These are phyloP conservation scores for Tillandsia leiboldiana DNA, from an alignment of 176 grass and related monocot genomes.

Conservation along the genomic window DNA sequence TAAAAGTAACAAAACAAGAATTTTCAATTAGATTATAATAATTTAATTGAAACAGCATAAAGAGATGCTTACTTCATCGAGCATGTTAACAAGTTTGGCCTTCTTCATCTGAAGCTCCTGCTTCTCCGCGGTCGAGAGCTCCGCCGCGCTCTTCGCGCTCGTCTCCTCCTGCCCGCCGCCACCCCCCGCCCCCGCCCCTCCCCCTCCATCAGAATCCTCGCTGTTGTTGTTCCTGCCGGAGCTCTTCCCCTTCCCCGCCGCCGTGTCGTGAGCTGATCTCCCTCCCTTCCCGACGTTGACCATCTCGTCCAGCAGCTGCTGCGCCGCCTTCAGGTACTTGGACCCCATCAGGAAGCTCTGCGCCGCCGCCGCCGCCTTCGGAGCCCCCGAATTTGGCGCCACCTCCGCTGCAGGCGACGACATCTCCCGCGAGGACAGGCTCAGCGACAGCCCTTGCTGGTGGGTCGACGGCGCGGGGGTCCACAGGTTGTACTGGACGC, in stretches of 20 bases:
- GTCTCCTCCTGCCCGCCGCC: slow-evolving; percentile 10
- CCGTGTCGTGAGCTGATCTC: slow-evolving; percentile 19
- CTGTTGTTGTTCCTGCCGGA: neutral
- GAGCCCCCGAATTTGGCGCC: slow-evolving; percentile 4
- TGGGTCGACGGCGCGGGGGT: neutral
- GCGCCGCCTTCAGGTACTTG: slow-evolving; percentile 81
- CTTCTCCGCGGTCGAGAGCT: slow-evolving; percentile 79
- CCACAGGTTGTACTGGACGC: slow-evolving; percentile 59
- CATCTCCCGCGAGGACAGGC: slow-evolving; percentile 71
- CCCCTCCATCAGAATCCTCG: slow-evolving; percentile 10
- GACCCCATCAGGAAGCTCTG: slow-evolving; percentile 76
- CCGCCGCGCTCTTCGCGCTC: neutral
- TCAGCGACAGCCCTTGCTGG: slow-evolving; percentile 66
- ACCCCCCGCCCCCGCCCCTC: slow-evolving; percentile 37
- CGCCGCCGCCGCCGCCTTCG: slow-evolving; percentile 8
- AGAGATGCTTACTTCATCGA: slow-evolving; percentile 63
- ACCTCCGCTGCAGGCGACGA: slow-evolving; percentile 5
- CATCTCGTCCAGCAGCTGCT: slow-evolving; percentile 85
- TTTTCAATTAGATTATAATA: neutral
- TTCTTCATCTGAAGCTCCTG: slow-evolving; percentile 99
- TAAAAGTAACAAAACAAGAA: neutral
- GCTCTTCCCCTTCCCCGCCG: slow-evolving; percentile 11
- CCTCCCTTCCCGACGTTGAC: slow-evolving; percentile 72
- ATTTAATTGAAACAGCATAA: too few species aligned
- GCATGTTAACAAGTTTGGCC: slow-evolving; percentile 95